phyloP scores from a whole-genome alignment of 768 basidiomycete species.

The Lentinus brumalis region DNA sequence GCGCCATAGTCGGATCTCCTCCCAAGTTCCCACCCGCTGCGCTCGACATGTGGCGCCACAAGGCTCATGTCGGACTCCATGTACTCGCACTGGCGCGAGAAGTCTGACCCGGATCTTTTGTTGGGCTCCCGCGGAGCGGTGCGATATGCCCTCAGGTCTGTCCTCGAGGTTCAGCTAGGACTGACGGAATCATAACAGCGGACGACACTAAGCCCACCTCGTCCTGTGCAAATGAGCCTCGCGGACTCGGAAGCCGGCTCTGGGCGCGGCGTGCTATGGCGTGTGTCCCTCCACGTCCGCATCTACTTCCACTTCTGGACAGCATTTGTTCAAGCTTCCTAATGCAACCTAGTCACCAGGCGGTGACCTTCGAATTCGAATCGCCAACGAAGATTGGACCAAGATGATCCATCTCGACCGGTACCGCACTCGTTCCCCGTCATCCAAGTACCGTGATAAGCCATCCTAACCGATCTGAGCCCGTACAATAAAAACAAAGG shows the following conservation, averaged over 20 bases:
- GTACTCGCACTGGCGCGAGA: neutral
- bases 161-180: neutral
- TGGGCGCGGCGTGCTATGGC: neutral
- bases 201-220: neutral
- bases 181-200: neutral
- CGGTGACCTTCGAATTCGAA: slow-evolving; percentile 12
- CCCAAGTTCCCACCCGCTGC: neutral
- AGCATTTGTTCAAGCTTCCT: slow-evolving; percentile 14
- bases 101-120: slow-evolving; percentile 3
- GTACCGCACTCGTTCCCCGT: slow-evolving; percentile 9
- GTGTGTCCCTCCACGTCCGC: slow-evolving; percentile 1
- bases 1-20: neutral
- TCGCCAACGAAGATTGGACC: neutral
- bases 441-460: neutral
- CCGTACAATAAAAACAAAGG: slow-evolving; percentile 9
- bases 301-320: slow-evolving; percentile 9
- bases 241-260: neutral
- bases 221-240: neutral
- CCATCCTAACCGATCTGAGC: neutral
- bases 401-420: slow-evolving; percentile 5
- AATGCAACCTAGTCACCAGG: slow-evolving; percentile 11
- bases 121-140: neutral
- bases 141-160: neutral
- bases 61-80: neutral
- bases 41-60: neutral